These are phyloP conservation scores for Yarrowia sp. DNA, from an alignment of 805 yeast genomes.

Conservation along the genomic window DNA sequence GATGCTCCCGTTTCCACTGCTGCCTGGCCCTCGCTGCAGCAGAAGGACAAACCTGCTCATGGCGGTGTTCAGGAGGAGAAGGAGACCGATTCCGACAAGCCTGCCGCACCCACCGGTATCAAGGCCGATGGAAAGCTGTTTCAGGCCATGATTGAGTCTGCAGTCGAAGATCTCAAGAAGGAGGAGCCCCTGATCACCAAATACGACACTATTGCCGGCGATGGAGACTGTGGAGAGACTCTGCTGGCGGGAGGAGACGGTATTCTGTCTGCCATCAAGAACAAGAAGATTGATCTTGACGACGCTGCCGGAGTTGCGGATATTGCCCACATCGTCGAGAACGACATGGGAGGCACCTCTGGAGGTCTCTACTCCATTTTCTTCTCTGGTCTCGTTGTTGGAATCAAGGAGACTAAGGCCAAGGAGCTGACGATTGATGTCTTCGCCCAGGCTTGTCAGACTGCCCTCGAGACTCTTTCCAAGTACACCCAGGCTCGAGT, in stretches of 20 bases:
- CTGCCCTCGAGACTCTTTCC: conserved; percentile 76
- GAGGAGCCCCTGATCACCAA: conserved; percentile 86
- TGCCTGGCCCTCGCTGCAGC: conserved; percentile 63
- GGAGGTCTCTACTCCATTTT: conserved; percentile 92
- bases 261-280: conserved; percentile 61
- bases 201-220: conserved; percentile 90
- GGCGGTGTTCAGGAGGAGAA: conserved; percentile 42
- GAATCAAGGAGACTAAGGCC: conserved; percentile 50
- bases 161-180: conserved; percentile 53
- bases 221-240: conserved; percentile 97
- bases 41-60: conserved; percentile 33
- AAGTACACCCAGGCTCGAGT: conserved; percentile 86
- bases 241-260: conserved; percentile 82
- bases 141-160: conserved; percentile 29
- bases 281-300: conserved; percentile 43
- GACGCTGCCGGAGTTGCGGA: conserved; percentile 64
- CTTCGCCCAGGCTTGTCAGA: conserved; percentile 48
- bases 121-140: conserved; percentile 49
- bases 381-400: conserved; percentile 74
- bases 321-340: conserved; percentile 83
- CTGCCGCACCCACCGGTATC: conserved; percentile 47
- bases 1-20: conserved; percentile 80
- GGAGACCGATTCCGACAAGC: conserved; percentile 45
- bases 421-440: conserved; percentile 43
- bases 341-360: conserved; percentile 96